Conservation (phyloP, 2,329 filamentous ascomycete genomes). For the Acephala macrosclerotiorum region DNA sequence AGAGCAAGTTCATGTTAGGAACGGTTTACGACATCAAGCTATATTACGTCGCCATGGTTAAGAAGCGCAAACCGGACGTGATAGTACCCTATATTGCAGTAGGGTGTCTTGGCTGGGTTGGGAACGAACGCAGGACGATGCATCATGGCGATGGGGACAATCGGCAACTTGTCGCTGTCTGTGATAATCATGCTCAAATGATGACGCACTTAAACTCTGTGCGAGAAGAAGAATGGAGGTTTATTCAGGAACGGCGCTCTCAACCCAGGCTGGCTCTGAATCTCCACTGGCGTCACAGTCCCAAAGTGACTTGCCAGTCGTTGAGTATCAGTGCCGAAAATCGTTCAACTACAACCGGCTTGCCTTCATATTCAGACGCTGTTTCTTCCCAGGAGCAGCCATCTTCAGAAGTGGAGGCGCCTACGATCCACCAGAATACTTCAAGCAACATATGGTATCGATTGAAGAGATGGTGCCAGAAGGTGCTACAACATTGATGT, state of each 20-base stretch:
- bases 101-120: constrained; percentile 36
- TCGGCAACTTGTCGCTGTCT: constrained; percentile 32
- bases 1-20: constrained; percentile 32
- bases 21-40: constrained; percentile 34
- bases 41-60: constrained; percentile 27
- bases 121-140: constrained; percentile 27
- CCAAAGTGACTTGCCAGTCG: background rate
- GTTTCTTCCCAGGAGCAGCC: background rate
- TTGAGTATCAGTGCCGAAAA: background rate
- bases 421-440: background rate
- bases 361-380: background rate
- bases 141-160: constrained; percentile 30
- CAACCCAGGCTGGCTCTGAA: constrained; percentile 18
- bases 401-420: background rate
- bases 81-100: constrained; percentile 33
- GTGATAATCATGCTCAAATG: constrained; percentile 31
- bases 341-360: background rate
- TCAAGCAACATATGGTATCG: background rate
- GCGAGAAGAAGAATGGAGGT: constrained; percentile 32
- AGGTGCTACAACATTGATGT: background rate
- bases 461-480: background rate
- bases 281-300: constrained; percentile 3
- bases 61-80: constrained; percentile 9
- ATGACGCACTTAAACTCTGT: constrained; percentile 26
- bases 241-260: constrained; percentile 25